Evolutionary conservation across 495 filamentous ascomycete genomes (phyloP), one percentile per base, ranked within the genome.

Genomic region (Hypomontagnella submonticulosa): DNA sequence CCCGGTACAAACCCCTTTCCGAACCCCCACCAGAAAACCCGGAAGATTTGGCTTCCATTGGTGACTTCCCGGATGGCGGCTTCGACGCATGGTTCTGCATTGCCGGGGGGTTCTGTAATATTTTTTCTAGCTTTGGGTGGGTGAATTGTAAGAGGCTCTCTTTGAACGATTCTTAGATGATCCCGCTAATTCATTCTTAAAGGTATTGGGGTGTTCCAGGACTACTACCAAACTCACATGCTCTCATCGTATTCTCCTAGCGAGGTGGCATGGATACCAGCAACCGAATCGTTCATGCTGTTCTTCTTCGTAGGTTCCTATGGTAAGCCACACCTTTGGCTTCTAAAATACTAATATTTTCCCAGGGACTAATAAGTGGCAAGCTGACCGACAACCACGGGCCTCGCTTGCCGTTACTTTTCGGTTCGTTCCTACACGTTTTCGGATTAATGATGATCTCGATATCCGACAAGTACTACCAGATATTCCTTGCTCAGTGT

Each of bases 391-490:
- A 93, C 63, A 83, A 79, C 53, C 86, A 86, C 47, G 89, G 88
- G 3, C 88, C 88, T 2, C 76, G 80, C 42, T 85, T 76, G 54
- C 77, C 89, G 5, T 72, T 92, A 2, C 46, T 87, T 0, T 71
- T 73, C 16, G 88, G 88, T 9, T 79, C 83, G 0, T 71, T 90
- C 43, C 61, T 90, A 44, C 85, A 90, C 59, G 83, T 90, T 58
- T 89, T 91, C 54, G 88, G 87, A 15, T 73, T 92, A n/a, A 89
- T 90, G 87, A 92, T 92, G 89, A 80, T 88, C 6, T 84, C 79
- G 18, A 67, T 89, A 6, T 80, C 82, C 1, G 79, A 69, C 3
- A 61, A 85, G 69, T 90, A 88, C 72, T 89, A 83, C 48, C 87
- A 89, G 56, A 79, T 88, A 71, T 57, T 88, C 11, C 71, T 89